Base-by-base conservation (phyloP, 225 moss, liverwort and hornwort species). In the Bryum argenteum region DNA sequence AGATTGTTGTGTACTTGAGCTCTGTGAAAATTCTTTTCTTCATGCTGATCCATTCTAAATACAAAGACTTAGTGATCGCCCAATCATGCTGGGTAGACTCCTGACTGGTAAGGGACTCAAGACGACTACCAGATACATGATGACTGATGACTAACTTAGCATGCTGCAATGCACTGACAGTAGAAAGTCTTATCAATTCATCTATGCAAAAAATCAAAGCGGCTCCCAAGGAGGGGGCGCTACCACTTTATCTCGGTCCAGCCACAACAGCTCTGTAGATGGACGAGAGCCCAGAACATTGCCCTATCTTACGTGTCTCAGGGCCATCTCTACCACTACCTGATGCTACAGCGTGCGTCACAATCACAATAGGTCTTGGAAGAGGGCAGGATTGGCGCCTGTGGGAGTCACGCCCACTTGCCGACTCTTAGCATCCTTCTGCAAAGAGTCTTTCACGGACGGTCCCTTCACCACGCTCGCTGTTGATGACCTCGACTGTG, bases 331-430 rank as follows among this genome's bases (percentile, higher is more conserved):
- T 6, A 8, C 17, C 16, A 28, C 8, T 17, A 40, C 21, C 4
- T 73, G 42, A 17, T 26, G 65, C 50, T 0, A 56, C 53, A 40
- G 26, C 26, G 26, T 26, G 26, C 26, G 26, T 2, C 26, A 26
- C 37, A 83, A 91, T 41, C 91, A 89, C 56, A 97, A 89, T 5
- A 97, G 85, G 75, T 97, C 94, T 76, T 92, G 88, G 69, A 97
- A 91, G 66, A 93, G 82, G 52, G 89, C 89, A 53, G 91, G 86
- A 52, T 90, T 94, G 39, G 71, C 66, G 63, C 85, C 74, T 56
- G 96, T 69, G 24, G 91, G 90, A 75, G 90, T 87, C 1, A 91
- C 86, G 17, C 87, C 93, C 53, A 87, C 91, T 76, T 93, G 87
- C n/a, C 89, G 86, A 65, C 82, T 79, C 14, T 86, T 71, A n/a